Evolutionary conservation across 345 rosid genomes (phyloP).

Genomic region (Brassica carinata): DNA sequence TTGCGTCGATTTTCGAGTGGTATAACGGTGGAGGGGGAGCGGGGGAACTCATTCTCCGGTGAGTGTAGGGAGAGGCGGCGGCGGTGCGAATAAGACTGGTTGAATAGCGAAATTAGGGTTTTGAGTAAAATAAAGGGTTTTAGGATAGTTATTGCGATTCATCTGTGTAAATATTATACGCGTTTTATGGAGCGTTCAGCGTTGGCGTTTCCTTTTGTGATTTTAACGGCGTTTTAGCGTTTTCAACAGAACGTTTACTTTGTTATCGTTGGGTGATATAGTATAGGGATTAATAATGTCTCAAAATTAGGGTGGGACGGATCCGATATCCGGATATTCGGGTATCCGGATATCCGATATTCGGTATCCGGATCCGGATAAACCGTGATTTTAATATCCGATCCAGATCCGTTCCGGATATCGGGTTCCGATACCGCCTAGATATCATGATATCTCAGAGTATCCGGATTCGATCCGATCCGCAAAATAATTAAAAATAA

Average conservation of each 20-base stretch:
- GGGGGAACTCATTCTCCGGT: conserved; percentile 24
- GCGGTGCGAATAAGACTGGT: not conserved
- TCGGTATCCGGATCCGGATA: too few species aligned
- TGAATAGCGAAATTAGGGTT: conserved; percentile 25
- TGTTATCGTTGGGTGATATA: too few species aligned
- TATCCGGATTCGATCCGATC: too few species aligned
- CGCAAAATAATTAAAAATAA: too few species aligned
- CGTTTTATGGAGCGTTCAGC: not conserved
- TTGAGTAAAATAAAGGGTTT: not conserved
- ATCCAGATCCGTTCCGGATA: too few species aligned
- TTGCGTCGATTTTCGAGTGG: conserved; percentile 27
- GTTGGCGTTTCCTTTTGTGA: not conserved
- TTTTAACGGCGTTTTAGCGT: not conserved
- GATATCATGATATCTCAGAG: too few species aligned
- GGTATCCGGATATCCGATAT: too few species aligned
- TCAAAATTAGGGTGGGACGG: too few species aligned
- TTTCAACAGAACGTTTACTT: not conserved
- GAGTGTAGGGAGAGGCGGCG: conserved; percentile 14
- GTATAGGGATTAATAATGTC: not conserved
- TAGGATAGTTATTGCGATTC: not conserved
- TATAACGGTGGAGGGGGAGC: conserved; percentile 12
- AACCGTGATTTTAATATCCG: too few species aligned
- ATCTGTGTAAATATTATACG: not conserved
- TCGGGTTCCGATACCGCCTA: too few species aligned
- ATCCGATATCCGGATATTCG: too few species aligned